Conservation (phyloP, 2,329 filamentous ascomycete genomes). For the Cordyceps militaris region DNA sequence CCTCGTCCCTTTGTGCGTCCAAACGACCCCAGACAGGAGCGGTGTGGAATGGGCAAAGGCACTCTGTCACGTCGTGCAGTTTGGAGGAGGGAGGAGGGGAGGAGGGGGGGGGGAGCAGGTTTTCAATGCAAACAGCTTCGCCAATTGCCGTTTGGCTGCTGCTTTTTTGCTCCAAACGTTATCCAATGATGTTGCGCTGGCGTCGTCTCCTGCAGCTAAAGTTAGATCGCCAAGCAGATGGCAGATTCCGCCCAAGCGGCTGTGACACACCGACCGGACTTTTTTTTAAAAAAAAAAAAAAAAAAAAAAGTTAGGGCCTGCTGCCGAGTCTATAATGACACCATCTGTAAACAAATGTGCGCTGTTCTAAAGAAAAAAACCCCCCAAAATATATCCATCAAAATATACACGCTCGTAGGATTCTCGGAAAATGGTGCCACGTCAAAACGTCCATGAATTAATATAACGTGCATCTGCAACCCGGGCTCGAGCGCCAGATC, state of each 20-base stretch:
- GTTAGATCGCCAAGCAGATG: conserved; percentile 6
- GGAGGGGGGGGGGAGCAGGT: too few relatives aligned
- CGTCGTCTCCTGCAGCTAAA: background rate
- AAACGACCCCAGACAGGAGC: background rate
- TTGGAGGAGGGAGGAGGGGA: background rate
- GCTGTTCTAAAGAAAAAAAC: background rate
- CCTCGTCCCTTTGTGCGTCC: background rate
- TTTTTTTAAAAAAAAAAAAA: too few relatives aligned
- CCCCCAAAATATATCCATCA: background rate
- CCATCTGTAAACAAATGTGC: background rate
- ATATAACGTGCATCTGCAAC: conserved; percentile 8
- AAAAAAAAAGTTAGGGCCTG: background rate
- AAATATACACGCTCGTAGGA: background rate
- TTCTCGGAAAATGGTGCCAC: background rate
- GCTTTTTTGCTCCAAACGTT: background rate
- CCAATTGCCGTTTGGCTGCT: background rate
- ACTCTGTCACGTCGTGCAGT: background rate
- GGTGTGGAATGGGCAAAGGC: background rate
- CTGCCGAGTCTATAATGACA: background rate
- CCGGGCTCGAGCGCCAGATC: conserved; percentile 10
- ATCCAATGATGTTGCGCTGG: too few relatives aligned
- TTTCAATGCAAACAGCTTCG: background rate
- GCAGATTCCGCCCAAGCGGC: conserved; percentile 2
- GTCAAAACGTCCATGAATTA: conserved; percentile 2
- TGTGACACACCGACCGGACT: background rate